Conservation (phyloP, 2,329 filamentous ascomycete species). For the Pezicula rhizophila region DNA sequence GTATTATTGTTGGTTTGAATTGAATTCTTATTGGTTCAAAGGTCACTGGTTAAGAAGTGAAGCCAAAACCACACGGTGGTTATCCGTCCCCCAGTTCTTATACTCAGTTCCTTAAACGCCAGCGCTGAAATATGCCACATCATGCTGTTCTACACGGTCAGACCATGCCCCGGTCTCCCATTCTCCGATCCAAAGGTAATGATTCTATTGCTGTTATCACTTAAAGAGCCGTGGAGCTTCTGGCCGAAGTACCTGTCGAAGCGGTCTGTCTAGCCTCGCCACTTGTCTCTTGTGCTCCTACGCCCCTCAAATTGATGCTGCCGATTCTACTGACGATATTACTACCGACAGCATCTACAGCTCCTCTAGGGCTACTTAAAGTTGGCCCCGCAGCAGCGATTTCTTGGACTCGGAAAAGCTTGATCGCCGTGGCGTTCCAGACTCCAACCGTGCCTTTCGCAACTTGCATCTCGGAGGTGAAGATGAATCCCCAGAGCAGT, state of each 20-base stretch:
- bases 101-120: constrained; percentile 1
- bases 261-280: neutral
- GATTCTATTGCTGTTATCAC: too few relatives aligned
- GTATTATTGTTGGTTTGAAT: too few relatives aligned
- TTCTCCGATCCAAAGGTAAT: too few relatives aligned
- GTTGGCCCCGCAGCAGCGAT: constrained; percentile 74
- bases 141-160: neutral
- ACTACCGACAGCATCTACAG: constrained; percentile 88
- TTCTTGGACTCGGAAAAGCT: constrained; percentile 85
- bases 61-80: too few relatives aligned
- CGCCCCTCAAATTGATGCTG: constrained; percentile 46
- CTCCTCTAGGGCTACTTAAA: constrained; percentile 77
- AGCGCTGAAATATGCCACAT: constrained; percentile 5
- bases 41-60: too few relatives aligned
- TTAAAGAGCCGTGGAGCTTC: too few relatives aligned
- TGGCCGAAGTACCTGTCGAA: neutral
- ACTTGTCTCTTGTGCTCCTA: constrained; percentile 3
- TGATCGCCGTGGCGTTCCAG: constrained; percentile 87
- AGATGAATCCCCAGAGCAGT: constrained; percentile 88
- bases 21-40: too few relatives aligned
- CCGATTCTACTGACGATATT: constrained; percentile 84
- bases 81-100: too few relatives aligned
- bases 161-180: too few relatives aligned
- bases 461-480: constrained; percentile 82
- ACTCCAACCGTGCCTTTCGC: constrained; percentile 82